phyloP scores from a whole-genome alignment of 75 land plant genomes.

The Selaginella tamariscina region DNA sequence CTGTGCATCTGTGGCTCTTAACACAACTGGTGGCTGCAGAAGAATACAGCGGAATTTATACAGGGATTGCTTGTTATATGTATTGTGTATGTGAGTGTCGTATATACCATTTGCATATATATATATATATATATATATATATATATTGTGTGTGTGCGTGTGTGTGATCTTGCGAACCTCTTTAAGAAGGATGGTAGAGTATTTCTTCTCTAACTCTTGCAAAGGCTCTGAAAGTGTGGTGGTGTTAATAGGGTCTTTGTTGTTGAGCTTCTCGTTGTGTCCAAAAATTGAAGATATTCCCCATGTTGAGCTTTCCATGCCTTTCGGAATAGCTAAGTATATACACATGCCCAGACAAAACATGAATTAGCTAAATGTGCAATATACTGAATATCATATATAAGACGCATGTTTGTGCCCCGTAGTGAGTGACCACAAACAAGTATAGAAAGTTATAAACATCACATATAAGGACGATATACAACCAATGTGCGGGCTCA shows the following conservation, averaged over 20 bases:
- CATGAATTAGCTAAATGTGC: too few relatives aligned
- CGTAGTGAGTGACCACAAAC: neutral
- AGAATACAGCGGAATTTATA: neutral
- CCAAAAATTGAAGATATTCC: slow-evolving; percentile 29
- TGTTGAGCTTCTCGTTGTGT: neutral
- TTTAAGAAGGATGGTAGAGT: neutral
- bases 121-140: too few relatives aligned
- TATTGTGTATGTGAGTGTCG: too few relatives aligned
- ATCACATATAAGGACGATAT: too few relatives aligned
- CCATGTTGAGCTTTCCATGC: slow-evolving; percentile 15
- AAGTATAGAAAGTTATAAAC: neutral
- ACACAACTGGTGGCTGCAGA: neutral
- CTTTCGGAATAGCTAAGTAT: neutral
- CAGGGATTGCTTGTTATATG: neutral
- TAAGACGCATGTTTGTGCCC: neutral
- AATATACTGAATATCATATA: too few relatives aligned
- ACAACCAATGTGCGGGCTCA: too few relatives aligned
- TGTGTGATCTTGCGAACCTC: too few relatives aligned
- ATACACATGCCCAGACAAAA: too few relatives aligned
- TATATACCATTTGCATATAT: too few relatives aligned
- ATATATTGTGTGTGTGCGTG: too few relatives aligned
- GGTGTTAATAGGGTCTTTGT: neutral
- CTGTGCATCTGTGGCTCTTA: neutral
- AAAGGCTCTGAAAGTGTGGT: neutral
- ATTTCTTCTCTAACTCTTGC: neutral